Evolutionary conservation across 306 rosid genomes (phyloP), one percentile per base, ranked within the genome.

Genomic region (Quercus glauca): DNA sequence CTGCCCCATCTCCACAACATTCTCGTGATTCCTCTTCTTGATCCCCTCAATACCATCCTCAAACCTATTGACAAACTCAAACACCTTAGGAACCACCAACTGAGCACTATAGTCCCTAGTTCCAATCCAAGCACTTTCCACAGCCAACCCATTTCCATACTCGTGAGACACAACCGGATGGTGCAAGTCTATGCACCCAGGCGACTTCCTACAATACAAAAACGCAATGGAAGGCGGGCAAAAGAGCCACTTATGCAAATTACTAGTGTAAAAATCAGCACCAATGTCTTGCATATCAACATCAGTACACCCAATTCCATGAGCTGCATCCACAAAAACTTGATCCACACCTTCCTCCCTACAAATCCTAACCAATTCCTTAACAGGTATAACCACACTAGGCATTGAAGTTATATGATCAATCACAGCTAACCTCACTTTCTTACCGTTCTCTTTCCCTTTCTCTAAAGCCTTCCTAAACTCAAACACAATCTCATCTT

Each of bases 341-440:
- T 87, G 90, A 43, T 96, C 97, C 74, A 96, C 99, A 3, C 96
- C 98, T 79, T 93, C 99, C 55, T 96, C 96, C 87, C 99, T 83
- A 33, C 99, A 96, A 84, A 96, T 96, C 79, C 76, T 71, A 73
- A 96, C 92, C 88, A 96, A 80, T 57, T 96, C 94, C 85, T 83
- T 90, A 5, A 92, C 89, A 11, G 98, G 99, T 59, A 86, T 88
- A 52, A 96, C 92, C 19, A 96, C 99, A 49, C 94, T 83, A 1
- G 99, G 99, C 98, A 96, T 96, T 1, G 99, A 96, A 52, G 99
- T 91, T 19, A 96, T 88, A 33, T 96, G 99, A 80, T 96, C 99
- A 64, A 96, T 96, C 52, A 96, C 99, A 43, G 97, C 99, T 20
- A 96, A 68, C 80, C 96, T 83, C 80, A 96, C 91, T 84, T 78